Conservation (phyloP, 2,329 filamentous ascomycete species). For the Cordyceps cicadae region DNA sequence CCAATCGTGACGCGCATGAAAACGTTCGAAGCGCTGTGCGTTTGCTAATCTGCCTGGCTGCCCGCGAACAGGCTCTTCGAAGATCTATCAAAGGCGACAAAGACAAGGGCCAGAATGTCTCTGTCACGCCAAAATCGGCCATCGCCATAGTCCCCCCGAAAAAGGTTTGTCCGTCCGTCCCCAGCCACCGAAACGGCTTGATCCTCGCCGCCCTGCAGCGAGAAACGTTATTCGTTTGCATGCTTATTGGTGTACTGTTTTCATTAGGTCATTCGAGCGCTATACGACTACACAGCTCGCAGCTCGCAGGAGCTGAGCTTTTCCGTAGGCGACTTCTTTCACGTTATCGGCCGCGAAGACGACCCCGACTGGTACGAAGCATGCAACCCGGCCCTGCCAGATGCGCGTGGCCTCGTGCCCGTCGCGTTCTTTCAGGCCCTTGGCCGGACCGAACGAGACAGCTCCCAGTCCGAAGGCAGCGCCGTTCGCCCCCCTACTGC, state of each 20-base stretch:
- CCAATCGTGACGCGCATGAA: not conserved
- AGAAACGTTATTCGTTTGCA: not conserved
- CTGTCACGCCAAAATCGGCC: constrained; percentile 75
- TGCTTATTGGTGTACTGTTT: not conserved
- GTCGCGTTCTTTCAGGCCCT: constrained; percentile 90
- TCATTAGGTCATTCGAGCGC: constrained; percentile 85
- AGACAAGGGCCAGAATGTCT: constrained; percentile 59
- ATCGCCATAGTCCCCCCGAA: constrained; percentile 86
- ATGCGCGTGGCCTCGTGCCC: constrained; percentile 83
- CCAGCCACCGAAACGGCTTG: not conserved
- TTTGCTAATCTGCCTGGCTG: constrained; percentile 36
- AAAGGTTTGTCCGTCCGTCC: constrained; percentile 58
- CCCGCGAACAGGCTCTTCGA: constrained; percentile 59
- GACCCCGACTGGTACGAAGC: constrained; percentile 97
- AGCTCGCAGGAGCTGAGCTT: constrained; percentile 77
- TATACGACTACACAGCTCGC: constrained; percentile 83
- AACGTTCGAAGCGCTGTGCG: not conserved
- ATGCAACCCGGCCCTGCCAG: constrained; percentile 84
- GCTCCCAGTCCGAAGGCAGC: constrained; percentile 56
- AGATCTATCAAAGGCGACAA: constrained; percentile 88
- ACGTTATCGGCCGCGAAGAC: constrained; percentile 93
- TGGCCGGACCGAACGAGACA: constrained; percentile 86
- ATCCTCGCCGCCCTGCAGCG: not conserved
- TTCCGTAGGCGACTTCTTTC: constrained; percentile 92
- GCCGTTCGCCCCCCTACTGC: constrained; percentile 30